Percentiles rank a stretch among this genome's conserved stretches.
These are phyloP conservation scores for Beauveria brongniartii DNA, from an alignment of 2,329 filamentous ascomycete species.

Conservation along the genomic window DNA sequence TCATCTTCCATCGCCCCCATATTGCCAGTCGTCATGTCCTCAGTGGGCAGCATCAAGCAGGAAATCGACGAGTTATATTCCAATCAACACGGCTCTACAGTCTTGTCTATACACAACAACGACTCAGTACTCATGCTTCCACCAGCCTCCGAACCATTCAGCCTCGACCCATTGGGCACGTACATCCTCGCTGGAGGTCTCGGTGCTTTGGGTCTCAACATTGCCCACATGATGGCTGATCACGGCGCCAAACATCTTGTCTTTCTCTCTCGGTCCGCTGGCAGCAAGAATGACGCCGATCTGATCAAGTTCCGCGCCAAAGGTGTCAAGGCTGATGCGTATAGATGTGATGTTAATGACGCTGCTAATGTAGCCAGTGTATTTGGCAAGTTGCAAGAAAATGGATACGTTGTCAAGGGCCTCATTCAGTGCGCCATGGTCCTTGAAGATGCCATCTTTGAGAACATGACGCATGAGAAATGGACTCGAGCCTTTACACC, in stretches of 20 bases:
- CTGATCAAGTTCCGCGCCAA: not conserved
- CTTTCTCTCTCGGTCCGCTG: conserved; percentile 12
- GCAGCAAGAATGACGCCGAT: conserved; percentile 3
- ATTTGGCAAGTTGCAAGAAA: conserved; percentile 2
- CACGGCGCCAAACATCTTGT: conserved; percentile 12
- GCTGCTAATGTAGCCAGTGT: not conserved
- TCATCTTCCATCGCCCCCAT: not conserved
- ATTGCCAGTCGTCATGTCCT: not conserved
- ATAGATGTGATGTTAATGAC: conserved; percentile 11
- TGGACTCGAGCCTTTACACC: conserved; percentile 13
- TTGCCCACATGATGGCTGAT: conserved; percentile 11
- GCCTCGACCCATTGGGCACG: conserved; percentile 1
- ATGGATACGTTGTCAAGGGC: conserved; percentile 8
- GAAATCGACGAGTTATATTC: not conserved
- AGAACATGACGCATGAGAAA: conserved; percentile 14
- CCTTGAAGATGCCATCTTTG: conserved; percentile 15
- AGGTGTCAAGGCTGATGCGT: conserved; percentile 3
- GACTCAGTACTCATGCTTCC: no score
- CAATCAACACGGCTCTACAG: not conserved
- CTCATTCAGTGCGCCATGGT: conserved; percentile 15
- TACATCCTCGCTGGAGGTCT: conserved; percentile 14
- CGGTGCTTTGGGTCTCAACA: conserved; percentile 11
- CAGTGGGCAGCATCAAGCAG: not conserved
- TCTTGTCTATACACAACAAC: not conserved
- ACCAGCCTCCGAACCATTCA: no score